Conservation (phyloP, 2,329 filamentous ascomycete species). For the Clarireedia homoeocarpa region DNA sequence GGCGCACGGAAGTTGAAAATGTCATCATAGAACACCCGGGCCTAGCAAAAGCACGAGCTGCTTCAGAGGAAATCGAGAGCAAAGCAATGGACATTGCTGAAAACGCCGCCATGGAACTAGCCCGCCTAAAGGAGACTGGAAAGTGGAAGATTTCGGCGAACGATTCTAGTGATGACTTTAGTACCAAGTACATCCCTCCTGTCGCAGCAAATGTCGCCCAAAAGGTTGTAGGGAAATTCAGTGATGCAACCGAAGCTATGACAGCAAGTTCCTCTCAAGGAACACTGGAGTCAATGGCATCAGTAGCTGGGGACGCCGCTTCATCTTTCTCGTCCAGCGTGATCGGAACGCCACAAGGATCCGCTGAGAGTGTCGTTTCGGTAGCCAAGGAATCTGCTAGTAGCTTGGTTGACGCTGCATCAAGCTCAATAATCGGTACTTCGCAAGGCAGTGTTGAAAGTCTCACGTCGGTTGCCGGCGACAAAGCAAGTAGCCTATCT, state of each 20-base stretch:
- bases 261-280: conserved; percentile 20
- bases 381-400: conserved; percentile 25
- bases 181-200: conserved; percentile 54
- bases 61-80: conserved; percentile 63
- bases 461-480: conserved; percentile 17
- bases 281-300: conserved; percentile 23
- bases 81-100: conserved; percentile 75
- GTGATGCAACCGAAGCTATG: conserved; percentile 23
- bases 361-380: conserved; percentile 29
- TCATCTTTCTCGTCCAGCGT: conserved; percentile 20
- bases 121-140: conserved; percentile 73
- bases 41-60: conserved; percentile 58
- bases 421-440: conserved; percentile 22
- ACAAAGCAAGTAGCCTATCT: conserved; percentile 21
- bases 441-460: conserved; percentile 24
- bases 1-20: conserved; percentile 73
- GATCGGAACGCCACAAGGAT: conserved; percentile 24
- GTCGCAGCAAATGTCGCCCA: conserved; percentile 41
- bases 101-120: conserved; percentile 70
- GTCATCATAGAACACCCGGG: conserved; percentile 68
- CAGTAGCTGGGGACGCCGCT: conserved; percentile 16
- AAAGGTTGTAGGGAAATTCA: conserved; percentile 23
- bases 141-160: conserved; percentile 72
- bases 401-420: conserved; percentile 24
- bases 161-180: conserved; percentile 74